Conservation (phyloP, 495 filamentous ascomycete species). For the Annulohypoxylon maeteangense region DNA sequence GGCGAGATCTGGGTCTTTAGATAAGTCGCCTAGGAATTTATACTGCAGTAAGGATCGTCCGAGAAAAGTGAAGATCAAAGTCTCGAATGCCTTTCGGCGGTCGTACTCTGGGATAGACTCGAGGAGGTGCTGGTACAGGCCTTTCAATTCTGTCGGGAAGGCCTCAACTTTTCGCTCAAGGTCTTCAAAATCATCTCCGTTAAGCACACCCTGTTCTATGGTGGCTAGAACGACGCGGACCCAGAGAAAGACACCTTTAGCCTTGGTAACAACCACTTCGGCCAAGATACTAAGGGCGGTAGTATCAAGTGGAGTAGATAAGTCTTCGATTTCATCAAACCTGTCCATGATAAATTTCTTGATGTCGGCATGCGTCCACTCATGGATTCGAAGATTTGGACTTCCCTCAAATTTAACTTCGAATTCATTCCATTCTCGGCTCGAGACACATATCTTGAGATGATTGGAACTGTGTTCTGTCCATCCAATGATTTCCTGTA, state of each 20-base stretch:
- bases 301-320: not conserved
- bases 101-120: conserved; percentile 29
- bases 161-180: conserved; percentile 18
- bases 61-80: conserved; percentile 12
- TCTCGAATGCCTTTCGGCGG: conserved; percentile 24
- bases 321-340: conserved; percentile 15
- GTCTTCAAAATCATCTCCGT: conserved; percentile 37
- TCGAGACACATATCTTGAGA: conserved; percentile 37
- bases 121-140: conserved; percentile 29
- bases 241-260: conserved; percentile 52
- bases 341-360: conserved; percentile 18
- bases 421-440: conserved; percentile 35
- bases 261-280: conserved; percentile 23
- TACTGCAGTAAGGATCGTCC: conserved; percentile 12
- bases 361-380: conserved; percentile 46
- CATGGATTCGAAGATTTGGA: conserved; percentile 36
- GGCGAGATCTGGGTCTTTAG: conserved; percentile 20
- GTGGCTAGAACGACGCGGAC: conserved; percentile 36
- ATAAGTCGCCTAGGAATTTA: conserved; percentile 36
- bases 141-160: conserved; percentile 32
- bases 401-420: conserved; percentile 22
- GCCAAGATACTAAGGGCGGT: conserved; percentile 7
- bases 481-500: conserved; percentile 22
- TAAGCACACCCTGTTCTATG: conserved; percentile 36
- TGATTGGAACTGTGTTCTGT: not conserved